Evolutionary conservation across 1,284 basidiomycete genomes (phyloP), one percentile per base, ranked within the genome.

Genomic region (Volvariella volvacea): DNA sequence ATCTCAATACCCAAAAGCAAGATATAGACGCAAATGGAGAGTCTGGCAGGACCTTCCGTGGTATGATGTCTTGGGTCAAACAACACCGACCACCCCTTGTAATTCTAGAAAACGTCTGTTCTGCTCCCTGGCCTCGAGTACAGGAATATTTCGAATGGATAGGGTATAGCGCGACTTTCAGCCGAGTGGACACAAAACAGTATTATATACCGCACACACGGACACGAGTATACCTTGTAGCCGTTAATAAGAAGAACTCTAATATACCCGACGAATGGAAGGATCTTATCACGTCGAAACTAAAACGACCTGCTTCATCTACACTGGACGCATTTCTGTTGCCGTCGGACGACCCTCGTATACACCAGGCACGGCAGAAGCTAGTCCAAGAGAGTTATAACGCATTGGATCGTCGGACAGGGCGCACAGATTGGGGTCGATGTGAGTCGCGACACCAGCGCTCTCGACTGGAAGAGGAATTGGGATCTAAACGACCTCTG

Each of bases 121-220:
- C 77, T 40, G 94, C 94, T 0, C 93, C 94, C 2, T 97, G 94
- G 93, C 64, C 70, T 3, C 70, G 72, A 39, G 89, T 96, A 22
- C 74, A 79, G 42, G 66, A 80, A 41, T 84, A 89, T 52, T 94
- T 96, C 55, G 80, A 75, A 48, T 69, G 80, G 31, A 78, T 82
- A 44, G 78, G 79, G 7, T 97, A 97, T 63, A 84, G 82, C 51
- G 91, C 93, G 0, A 66, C 74, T 4, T 82, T 68, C 44, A 61
- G 76, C 21, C 74, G 88, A 8, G 80, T 97, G 42, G 94, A 97
- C 57, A 97, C 94, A 8, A 97, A 96, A 61, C 74, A 84, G 42
- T 96, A 83, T 59, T 97, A 97, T 61, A 93, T 97, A 44, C 93
- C 93, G 3, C 93, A 97, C 55, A 97, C 93, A 0, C 82, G 92